A percentile compares a stretch with the other conserved stretches of the same genome.
These are phyloP conservation scores for Cladophialophora carrionii DNA, from an alignment of 2,329 filamentous ascomycete genomes.

Conservation along the genomic window DNA sequence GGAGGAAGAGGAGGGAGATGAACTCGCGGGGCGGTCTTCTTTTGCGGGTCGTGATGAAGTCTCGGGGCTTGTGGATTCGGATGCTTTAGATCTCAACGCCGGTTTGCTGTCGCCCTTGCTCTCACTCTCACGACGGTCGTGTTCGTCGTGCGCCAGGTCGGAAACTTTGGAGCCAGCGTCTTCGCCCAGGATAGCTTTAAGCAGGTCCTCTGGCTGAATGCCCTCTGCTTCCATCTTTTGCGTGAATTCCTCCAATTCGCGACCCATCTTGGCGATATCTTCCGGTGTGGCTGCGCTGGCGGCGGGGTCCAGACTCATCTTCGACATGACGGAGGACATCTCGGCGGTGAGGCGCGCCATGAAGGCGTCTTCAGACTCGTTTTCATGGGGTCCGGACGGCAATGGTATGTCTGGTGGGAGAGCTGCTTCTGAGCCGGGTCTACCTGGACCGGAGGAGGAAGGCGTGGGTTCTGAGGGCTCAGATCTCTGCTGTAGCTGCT, in stretches of 20 bases:
- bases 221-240: constrained; percentile 42
- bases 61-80: constrained; percentile 36
- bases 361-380: constrained; percentile 39
- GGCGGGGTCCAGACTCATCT: constrained; percentile 31
- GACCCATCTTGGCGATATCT: constrained; percentile 37
- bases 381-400: constrained; percentile 40
- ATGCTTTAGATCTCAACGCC: neutral
- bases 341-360: constrained; percentile 37
- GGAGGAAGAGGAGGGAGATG: neutral
- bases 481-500: constrained; percentile 32
- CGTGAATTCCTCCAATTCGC: constrained; percentile 41
- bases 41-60: constrained; percentile 32
- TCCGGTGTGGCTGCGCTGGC: constrained; percentile 33
- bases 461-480: constrained; percentile 37
- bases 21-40: neutral
- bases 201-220: constrained; percentile 40
- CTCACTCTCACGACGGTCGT: constrained; percentile 33
- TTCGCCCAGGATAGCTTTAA: constrained; percentile 42
- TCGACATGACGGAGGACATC: constrained; percentile 37
- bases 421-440: constrained; percentile 41
- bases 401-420: constrained; percentile 37
- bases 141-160: constrained; percentile 30
- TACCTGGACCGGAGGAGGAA: constrained; percentile 45
- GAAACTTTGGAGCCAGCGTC: constrained; percentile 32
- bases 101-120: constrained; percentile 19